A percentile compares a stretch with the other conserved stretches of the same genome.
Evolutionary conservation across 352 stramenopile species (phyloP).

Genomic region (Globisporangium sylvaticum): DNA sequence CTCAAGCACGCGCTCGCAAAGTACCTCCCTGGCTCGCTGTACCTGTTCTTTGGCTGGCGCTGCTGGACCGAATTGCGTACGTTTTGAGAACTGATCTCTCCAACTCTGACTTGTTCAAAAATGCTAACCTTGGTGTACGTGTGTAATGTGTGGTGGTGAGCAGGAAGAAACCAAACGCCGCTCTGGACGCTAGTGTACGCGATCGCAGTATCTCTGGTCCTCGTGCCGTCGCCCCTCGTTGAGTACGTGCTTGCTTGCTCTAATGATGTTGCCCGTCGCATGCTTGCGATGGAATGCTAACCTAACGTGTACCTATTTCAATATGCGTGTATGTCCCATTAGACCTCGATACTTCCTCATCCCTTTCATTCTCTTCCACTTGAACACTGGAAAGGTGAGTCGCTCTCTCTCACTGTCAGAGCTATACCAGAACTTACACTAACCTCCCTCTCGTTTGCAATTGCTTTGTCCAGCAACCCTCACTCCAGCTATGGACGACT

Average conservation of each 20-base stretch:
- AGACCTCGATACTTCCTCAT: conserved; percentile 83
- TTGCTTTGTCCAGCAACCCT: conserved; percentile 41
- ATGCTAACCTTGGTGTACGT: not conserved
- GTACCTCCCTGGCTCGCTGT: conserved; percentile 53
- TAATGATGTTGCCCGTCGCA: too few species aligned
- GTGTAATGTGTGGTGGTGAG: not conserved
- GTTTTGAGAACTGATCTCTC: conserved; percentile 3
- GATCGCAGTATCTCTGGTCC: conserved; percentile 71
- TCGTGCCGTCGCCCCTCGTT: conserved; percentile 85
- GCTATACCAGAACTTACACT: not conserved
- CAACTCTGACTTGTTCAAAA: not conserved
- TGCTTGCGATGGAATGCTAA: too few species aligned
- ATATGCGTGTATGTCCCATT: conserved; percentile 10
- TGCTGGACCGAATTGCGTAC: conserved; percentile 66
- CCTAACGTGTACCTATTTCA: too few species aligned
- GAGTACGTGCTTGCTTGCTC: conserved; percentile 48
- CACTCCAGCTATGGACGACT: conserved; percentile 35
- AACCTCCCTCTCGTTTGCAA: not conserved
- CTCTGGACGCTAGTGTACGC: conserved; percentile 77
- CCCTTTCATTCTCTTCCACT: conserved; percentile 73
- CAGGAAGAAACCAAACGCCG: conserved; percentile 49
- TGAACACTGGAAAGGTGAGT: conserved; percentile 69
- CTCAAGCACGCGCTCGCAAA: conserved; percentile 66
- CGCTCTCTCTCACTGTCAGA: not conserved
- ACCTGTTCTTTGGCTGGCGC: conserved; percentile 61